phyloP scores from a whole-genome alignment of 179 eudicot species.

The Silene vulgaris region DNA sequence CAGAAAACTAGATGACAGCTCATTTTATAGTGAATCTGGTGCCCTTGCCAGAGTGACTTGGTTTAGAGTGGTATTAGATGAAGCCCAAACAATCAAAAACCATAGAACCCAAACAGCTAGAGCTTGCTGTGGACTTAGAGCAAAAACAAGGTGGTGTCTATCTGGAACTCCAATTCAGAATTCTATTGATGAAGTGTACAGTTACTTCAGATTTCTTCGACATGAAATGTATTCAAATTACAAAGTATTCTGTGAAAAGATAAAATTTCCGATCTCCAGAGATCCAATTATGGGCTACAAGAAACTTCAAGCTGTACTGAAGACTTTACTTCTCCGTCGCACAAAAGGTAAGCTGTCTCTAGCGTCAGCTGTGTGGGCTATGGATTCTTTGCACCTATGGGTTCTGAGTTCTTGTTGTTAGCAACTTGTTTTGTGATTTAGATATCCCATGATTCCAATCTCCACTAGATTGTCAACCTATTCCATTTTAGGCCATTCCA shows the following conservation, averaged over 20 bases:
- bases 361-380: neutral
- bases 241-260: conserved; percentile 51
- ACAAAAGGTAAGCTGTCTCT: conserved; percentile 70
- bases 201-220: conserved; percentile 89
- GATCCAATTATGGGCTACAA: conserved; percentile 73
- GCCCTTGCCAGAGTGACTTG: conserved; percentile 81
- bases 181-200: conserved; percentile 83
- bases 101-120: conserved; percentile 92
- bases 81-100: conserved; percentile 95
- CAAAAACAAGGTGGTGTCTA: conserved; percentile 97
- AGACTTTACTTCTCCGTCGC: conserved; percentile 82
- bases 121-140: conserved; percentile 96
- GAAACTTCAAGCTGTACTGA: conserved; percentile 89
- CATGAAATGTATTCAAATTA: conserved; percentile 73
- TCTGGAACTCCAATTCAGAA: conserved; percentile 99
- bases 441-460: neutral
- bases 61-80: conserved; percentile 93
- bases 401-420: neutral
- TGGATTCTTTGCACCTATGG: neutral
- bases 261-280: conserved; percentile 74
- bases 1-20: conserved; percentile 46
- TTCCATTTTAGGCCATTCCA: neutral
- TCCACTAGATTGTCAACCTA: neutral
- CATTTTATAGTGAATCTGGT: conserved; percentile 51
- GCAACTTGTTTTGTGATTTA: neutral